Percentiles rank a stretch among this genome's conserved stretches.
These are phyloP conservation scores for Lepidium aucheri DNA, from an alignment of 345 rosid species.

Conservation along the genomic window DNA sequence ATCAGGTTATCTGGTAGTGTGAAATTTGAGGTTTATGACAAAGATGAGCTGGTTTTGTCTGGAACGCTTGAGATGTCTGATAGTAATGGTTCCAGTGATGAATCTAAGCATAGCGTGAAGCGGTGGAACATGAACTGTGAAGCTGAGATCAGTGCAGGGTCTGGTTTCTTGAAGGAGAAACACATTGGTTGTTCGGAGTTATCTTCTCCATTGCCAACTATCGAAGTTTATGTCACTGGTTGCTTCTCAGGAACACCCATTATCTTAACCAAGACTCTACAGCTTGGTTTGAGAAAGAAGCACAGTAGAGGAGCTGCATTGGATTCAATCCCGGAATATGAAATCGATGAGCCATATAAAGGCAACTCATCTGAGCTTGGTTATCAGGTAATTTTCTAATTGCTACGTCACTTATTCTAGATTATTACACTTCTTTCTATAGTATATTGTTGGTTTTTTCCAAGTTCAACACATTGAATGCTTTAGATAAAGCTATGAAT, in stretches of 20 bases:
- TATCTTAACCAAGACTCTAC: conserved; percentile 71
- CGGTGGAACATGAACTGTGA: conserved; percentile 79
- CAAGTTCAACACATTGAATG: conserved; percentile 4
- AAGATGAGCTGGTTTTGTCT: conserved; percentile 54
- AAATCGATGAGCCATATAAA: conserved; percentile 41
- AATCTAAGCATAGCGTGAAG: conserved; percentile 45
- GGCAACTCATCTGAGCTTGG: conserved; percentile 33
- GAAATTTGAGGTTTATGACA: conserved; percentile 66
- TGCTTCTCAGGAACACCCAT: conserved; percentile 69
- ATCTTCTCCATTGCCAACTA: conserved; percentile 36
- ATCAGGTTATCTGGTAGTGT: conserved; percentile 76
- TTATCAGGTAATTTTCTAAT: conserved; percentile 44
- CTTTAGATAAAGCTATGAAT: neutral
- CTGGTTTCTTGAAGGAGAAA: conserved; percentile 66
- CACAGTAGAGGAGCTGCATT: conserved; percentile 38
- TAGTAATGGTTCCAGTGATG: conserved; percentile 45
- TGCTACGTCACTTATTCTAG: neutral
- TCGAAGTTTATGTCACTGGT: conserved; percentile 87
- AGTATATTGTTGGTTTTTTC: neutral
- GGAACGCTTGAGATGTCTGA: conserved; percentile 65
- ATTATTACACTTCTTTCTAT: neutral
- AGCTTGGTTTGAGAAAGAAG: conserved; percentile 60
- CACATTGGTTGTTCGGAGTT: conserved; percentile 38
- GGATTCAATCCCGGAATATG: conserved; percentile 76
- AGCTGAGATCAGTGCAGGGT: conserved; percentile 38